phyloP scores from a whole-genome alignment of 768 basidiomycete species.

The Suillus occidentalis region DNA sequence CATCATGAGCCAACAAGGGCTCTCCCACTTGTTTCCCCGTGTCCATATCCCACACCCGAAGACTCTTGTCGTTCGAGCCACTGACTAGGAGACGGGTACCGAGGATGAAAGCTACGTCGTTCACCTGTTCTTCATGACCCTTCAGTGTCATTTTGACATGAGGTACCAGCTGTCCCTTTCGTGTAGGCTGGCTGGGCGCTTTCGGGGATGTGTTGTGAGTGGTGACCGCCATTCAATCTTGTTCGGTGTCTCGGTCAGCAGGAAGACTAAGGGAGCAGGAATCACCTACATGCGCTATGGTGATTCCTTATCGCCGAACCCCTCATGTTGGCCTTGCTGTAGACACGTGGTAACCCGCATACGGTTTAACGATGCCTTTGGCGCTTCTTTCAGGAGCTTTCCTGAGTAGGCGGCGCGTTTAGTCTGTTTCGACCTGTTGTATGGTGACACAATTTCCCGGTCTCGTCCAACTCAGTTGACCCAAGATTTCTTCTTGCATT shows the following conservation, averaged over 20 bases:
- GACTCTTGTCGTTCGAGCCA: background rate
- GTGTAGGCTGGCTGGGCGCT: background rate
- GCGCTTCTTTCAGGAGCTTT: background rate
- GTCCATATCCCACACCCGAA: background rate
- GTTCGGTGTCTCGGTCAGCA: background rate
- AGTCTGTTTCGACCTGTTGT: background rate
- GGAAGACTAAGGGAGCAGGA: background rate
- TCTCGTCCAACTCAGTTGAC: background rate
- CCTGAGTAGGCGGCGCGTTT: background rate
- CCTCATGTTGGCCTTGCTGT: background rate
- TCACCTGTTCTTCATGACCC: background rate
- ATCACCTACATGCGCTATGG: background rate
- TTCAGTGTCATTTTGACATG: background rate
- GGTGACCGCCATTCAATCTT: background rate
- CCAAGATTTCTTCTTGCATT: background rate
- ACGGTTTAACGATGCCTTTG: too few relatives aligned
- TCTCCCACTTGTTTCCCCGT: background rate
- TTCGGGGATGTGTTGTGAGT: background rate
- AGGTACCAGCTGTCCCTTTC: background rate
- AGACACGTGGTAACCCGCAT: background rate
- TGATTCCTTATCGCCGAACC: background rate
- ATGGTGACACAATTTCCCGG: background rate
- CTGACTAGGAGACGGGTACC: background rate
- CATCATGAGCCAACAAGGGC: background rate
- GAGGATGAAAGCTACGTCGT: background rate